Evolutionary conservation across 2,329 filamentous ascomycete species (phyloP), one percentile per base, ranked within the genome.

Genomic region (Epichloe sp.): DNA sequence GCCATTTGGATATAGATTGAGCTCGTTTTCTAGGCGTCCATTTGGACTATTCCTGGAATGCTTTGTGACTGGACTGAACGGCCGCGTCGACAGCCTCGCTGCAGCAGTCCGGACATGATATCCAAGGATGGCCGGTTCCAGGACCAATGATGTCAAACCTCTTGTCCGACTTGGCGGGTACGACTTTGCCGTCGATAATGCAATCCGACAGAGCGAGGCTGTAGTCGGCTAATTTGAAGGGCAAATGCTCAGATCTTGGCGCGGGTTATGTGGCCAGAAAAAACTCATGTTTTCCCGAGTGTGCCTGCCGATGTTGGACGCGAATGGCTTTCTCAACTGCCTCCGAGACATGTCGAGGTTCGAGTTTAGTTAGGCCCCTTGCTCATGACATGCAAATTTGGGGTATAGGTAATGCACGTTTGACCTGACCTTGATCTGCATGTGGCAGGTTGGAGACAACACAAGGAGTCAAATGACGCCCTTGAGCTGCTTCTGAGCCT

Each of bases 71-170:
- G 2, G 69, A 63, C 36, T 62, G 54, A 10, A 71, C 67, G 1
- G 69, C 67, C 3, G 52, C 53, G 34, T 69, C 65, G 34, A 71
- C 65, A 31, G 73, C 71, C 8, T 62, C 61, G n/a, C 64, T 63
- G 4, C 63, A 62, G 56, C 69, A 74, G 56, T 75, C 69, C 0
- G 77, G 71, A 55, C 73, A 76, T 7, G 70, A 71, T 2, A 73
- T 71, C 74, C 75, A 80, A 3, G 66, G 56, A 44, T 66, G 65
- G 55, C 72, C 72, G 5, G 71, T 72, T 38, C 76, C 77, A 0
- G 77, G 77, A 53, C 80, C 75, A 15, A 76, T 57, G 10, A 79
- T 71, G 53, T 75, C 67, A 53, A 79, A 80, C 0, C 72, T 70
- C 36, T 68, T 65, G 47, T 71, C 71, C 34, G 68, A 71, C 43